Evolutionary conservation across 805 yeast species (phyloP).

Genomic region (Candida fluviatilis): DNA sequence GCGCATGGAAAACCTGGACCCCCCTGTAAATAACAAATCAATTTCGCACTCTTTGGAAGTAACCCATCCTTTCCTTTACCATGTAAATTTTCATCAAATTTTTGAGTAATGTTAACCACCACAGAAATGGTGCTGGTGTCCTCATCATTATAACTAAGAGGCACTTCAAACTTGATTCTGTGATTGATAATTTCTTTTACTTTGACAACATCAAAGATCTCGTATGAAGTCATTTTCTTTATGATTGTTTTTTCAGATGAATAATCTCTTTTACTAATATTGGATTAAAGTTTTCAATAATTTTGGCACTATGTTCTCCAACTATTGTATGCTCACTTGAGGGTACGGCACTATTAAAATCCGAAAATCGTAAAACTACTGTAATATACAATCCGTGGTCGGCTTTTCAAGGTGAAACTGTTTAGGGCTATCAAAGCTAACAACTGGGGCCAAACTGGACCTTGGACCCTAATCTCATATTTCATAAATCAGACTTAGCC

Average conservation of each 20-base stretch:
- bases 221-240: constrained; percentile 4
- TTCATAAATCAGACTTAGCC: no score
- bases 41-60: constrained; percentile 29
- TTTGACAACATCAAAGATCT: constrained; percentile 19
- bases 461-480: no score
- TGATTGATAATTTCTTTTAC: constrained; percentile 17
- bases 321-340: neutral
- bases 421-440: no score
- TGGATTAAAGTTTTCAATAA: no score
- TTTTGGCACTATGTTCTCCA: no score
- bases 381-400: no score
- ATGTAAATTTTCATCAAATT: constrained; percentile 19
- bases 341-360: neutral
- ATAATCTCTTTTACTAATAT: no score
- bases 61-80: constrained; percentile 7
- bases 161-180: constrained; percentile 18
- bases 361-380: no score
- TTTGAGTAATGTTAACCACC: constrained; percentile 32
- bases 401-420: no score
- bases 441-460: no score
- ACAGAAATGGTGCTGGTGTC: constrained; percentile 13
- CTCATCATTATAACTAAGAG: constrained; percentile 14
- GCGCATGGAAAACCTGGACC: constrained; percentile 51
- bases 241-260: neutral
- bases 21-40: constrained; percentile 46